phyloP scores from a whole-genome alignment of 1,139 yeast species.

The Pichia sp. region DNA sequence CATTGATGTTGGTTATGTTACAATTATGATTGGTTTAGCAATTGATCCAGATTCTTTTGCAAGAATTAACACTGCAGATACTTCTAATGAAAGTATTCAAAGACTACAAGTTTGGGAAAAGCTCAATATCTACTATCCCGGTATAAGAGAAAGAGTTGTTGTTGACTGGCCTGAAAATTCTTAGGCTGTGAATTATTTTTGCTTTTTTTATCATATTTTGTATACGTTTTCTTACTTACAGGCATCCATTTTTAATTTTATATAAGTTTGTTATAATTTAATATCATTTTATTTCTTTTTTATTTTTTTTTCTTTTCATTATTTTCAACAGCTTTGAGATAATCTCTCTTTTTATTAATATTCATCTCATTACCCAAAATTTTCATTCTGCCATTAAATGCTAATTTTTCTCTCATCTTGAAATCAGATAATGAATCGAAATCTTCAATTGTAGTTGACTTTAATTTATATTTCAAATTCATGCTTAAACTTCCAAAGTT shows the following conservation, averaged over 20 bases:
- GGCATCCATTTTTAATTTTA: background rate
- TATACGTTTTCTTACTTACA: background rate
- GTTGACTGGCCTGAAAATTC: constrained; percentile 13
- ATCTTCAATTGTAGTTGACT: constrained; percentile 10
- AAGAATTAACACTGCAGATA: constrained; percentile 8
- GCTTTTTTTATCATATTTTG: too few relatives aligned
- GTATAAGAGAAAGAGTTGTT: constrained; percentile 37
- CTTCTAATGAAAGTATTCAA: constrained; percentile 28
- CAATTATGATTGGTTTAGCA: constrained; percentile 81
- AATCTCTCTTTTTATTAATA: constrained; percentile 28
- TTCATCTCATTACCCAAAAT: constrained; percentile 32
- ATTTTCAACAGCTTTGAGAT: constrained; percentile 22
- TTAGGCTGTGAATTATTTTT: background rate
- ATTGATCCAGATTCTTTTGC: constrained; percentile 77
- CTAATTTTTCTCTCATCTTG: constrained; percentile 31
- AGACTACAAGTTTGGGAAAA: constrained; percentile 69
- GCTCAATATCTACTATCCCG: constrained; percentile 67
- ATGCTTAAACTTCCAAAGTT: constrained; percentile 21
- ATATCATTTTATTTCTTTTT: background rate
- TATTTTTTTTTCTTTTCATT: constrained; percentile 2
- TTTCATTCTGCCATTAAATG: constrained; percentile 36
- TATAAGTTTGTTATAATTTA: background rate
- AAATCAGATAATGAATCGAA: constrained; percentile 17
- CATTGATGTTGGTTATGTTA: constrained; percentile 74
- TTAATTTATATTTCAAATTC: constrained; percentile 28